A percentile compares a stretch with the other conserved stretches of the same genome.
Conservation (phyloP, 805 yeast genomes). For the Candida pini region DNA sequence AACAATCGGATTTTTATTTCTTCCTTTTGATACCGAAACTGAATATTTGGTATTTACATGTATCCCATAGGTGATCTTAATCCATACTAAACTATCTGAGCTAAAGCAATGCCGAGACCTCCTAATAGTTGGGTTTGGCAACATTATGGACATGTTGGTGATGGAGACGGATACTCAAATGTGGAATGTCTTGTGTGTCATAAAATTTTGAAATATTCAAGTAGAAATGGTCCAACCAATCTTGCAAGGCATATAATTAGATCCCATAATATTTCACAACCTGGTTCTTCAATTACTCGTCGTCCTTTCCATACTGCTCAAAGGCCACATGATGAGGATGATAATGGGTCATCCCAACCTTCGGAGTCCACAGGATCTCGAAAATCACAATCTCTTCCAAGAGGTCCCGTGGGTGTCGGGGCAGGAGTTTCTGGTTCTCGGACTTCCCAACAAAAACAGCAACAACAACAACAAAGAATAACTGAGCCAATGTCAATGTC, state of each 20-base stretch:
- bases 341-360: constrained; percentile 2
- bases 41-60: too few species aligned
- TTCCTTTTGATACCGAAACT: too few species aligned
- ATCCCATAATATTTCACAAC: constrained; percentile 23
- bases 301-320: constrained; percentile 19
- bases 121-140: constrained; percentile 33
- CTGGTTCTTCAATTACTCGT: constrained; percentile 22
- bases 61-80: too few species aligned
- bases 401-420: too few species aligned
- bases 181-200: constrained; percentile 27
- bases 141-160: constrained; percentile 25
- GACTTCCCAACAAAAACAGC: not conserved
- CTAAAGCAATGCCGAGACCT: constrained; percentile 32
- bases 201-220: constrained; percentile 25
- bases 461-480: not conserved
- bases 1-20: too few species aligned
- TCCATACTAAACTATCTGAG: too few species aligned
- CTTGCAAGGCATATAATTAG: constrained; percentile 27
- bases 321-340: not conserved
- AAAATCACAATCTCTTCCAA: not conserved
- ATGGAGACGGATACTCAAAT: constrained; percentile 16
- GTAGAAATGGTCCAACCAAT: constrained; percentile 32
- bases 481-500: not conserved
- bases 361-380: constrained; percentile 2
- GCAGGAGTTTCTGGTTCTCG: not conserved